phyloP scores from a whole-genome alignment of 495 filamentous ascomycete species.

The Venustampulla echinocandica region DNA sequence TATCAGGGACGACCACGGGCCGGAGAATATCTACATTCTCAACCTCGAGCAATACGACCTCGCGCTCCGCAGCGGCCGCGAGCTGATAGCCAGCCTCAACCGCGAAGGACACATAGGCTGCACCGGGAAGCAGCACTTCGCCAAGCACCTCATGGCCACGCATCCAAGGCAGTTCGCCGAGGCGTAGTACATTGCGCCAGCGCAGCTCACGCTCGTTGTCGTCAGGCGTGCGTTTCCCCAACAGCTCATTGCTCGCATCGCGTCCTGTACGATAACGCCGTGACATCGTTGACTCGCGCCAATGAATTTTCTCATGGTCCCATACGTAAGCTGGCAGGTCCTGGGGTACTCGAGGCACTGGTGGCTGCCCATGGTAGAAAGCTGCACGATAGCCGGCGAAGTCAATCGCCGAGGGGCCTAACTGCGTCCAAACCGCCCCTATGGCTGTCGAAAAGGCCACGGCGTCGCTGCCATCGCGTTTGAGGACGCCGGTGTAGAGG shows the following conservation, averaged over 20 bases:
- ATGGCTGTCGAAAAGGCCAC: slow-evolving; percentile 27
- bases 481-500: slow-evolving; percentile 24
- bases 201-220: not conserved
- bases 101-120: not conserved
- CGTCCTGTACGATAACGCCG: not conserved
- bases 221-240: not conserved
- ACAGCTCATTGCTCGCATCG: not conserved
- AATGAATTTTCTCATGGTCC: not conserved
- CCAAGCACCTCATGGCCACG: not conserved
- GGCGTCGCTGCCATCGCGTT: slow-evolving; percentile 18
- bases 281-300: not conserved
- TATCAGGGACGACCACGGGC: too few relatives aligned
- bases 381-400: not conserved
- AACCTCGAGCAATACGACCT: too few relatives aligned
- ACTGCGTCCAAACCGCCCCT: slow-evolving; percentile 26
- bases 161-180: not conserved
- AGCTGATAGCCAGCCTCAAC: too few relatives aligned
- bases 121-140: not conserved
- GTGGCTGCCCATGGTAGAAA: not conserved
- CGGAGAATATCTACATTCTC: too few relatives aligned
- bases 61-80: too few relatives aligned
- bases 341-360: not conserved
- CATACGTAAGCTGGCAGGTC: not conserved
- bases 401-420: slow-evolving; percentile 4
- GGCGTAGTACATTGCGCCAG: not conserved